Evolutionary conservation across 768 basidiomycete species (phyloP).

Genomic region (Sarcomyxa edulis): DNA sequence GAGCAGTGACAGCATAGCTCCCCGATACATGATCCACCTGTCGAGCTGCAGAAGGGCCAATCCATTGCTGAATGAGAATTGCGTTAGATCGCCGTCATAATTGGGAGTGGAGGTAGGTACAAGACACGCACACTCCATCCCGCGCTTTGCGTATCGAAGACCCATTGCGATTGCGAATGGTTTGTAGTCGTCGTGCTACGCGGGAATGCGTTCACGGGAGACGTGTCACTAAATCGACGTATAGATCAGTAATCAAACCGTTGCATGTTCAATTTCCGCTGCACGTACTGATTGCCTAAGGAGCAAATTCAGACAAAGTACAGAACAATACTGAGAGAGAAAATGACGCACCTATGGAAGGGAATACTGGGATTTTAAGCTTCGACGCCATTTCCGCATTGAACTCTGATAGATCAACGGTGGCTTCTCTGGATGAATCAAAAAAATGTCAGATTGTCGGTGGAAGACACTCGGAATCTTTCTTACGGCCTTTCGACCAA

Average conservation of each 20-base stretch:
- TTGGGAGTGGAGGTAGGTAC: not conserved
- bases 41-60: conserved; percentile 18
- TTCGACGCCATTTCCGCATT: conserved; percentile 21
- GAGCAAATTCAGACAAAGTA: not conserved
- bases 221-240: conserved; percentile 25
- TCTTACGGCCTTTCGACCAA: conserved; percentile 21
- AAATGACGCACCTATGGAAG: conserved; percentile 20
- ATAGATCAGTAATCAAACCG: no score
- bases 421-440: conserved; percentile 17
- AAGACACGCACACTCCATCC: conserved; percentile 19
- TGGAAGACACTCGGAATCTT: no score
- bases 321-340: not conserved
- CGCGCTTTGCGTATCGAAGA: conserved; percentile 24
- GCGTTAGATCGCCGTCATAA: not conserved
- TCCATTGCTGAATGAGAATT: conserved; percentile 23
- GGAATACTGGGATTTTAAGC: conserved; percentile 20
- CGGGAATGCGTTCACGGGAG: conserved; percentile 36
- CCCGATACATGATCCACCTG: conserved; percentile 25
- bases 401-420: conserved; percentile 21
- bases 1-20: conserved; percentile 26
- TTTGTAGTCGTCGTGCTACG: conserved; percentile 20
- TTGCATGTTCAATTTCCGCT: no score
- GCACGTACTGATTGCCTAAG: conserved; percentile 18
- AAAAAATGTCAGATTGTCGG: not conserved
- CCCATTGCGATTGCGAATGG: conserved; percentile 25